Base-by-base conservation (phyloP, 192 early-diverging fungal species). In the Umbelopsis vinacea region DNA sequence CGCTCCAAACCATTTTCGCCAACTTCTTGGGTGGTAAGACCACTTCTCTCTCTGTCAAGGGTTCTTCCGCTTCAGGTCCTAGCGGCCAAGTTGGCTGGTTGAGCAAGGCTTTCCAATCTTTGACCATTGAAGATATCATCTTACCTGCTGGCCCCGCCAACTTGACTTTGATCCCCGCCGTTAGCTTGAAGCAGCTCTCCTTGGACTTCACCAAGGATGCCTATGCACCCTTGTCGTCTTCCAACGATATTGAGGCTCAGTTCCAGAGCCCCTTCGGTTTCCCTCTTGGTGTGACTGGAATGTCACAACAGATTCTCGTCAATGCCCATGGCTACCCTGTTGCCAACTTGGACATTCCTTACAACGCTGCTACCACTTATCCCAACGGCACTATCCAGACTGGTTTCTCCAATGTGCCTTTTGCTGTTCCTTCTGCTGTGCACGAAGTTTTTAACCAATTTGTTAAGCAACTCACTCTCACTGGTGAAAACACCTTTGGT, bases 161-260 rank as follows among this genome's bases (percentile, higher is more conserved):
- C 29, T 57, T 83, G 45, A 66, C 72, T 11, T 70, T 86, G 46
- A 83, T 82, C 50, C 54, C 73, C 29, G 29, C 71, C 22, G 73
- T 84, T 35, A 66, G 76, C 24, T 70, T 87, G 68, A 77, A 71
- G 35, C 71, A 85, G 6, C 77, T 81, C 74, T 57, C 76, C 4
- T 66, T 85, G 40, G 81, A 88, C 67, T 85, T 88, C 46, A 83
- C 84, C 23, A 73, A 78, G 33, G 76, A 81, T 71, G 72, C 84
- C 15, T 87, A 80, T 71, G 68, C 73, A 11, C 86, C 86, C 11
- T 48, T 69, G 38, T 70, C 79, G 10, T 75, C 81, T 2, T 85
- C 86, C 21, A 81, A 45, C 74, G 70, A 70, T 24, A 74, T 82
- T 17, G 75, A 78, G 23, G 79, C 76, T 38, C 71, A 76, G 40